A percentile compares a stretch with the other conserved stretches of the same genome.
phyloP scores from a whole-genome alignment of 805 yeast genomes.

The Pichia phayaonensis region DNA sequence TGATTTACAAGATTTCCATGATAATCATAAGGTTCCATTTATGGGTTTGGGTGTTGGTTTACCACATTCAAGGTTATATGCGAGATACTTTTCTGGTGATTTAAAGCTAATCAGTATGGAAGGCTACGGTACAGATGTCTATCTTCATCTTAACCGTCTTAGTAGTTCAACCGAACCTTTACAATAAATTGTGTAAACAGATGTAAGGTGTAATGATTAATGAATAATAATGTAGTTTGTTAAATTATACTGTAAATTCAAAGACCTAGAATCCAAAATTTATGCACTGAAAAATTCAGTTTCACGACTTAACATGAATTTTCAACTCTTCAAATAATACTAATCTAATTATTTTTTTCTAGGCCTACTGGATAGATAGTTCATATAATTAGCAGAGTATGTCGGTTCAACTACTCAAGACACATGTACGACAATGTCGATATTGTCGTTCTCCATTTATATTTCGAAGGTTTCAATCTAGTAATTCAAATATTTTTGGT shows the following conservation, averaged over 20 bases:
- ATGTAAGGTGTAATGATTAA: neutral
- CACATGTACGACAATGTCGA: neutral
- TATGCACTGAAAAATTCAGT: neutral
- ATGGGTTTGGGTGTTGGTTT: slow-evolving; percentile 92
- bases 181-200: slow-evolving; percentile 25
- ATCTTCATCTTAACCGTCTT: slow-evolving; percentile 74
- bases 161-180: slow-evolving; percentile 67
- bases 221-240: no score
- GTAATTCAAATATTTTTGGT: neutral
- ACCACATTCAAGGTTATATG: slow-evolving; percentile 78
- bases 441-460: neutral
- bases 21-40: slow-evolving; percentile 63
- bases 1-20: slow-evolving; percentile 20
- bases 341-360: no score
- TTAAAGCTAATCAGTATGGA: slow-evolving; percentile 84
- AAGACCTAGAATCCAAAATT: neutral
- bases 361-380: no score
- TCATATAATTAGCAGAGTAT: neutral
- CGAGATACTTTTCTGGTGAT: slow-evolving; percentile 88
- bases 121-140: slow-evolving; percentile 91
- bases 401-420: neutral
- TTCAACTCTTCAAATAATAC: neutral
- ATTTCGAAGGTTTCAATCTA: neutral
- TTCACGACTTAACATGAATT: neutral
- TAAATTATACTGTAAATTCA: no score